Base-by-base conservation (phyloP, 2,329 filamentous ascomycete genomes). In the Plenodomus biglobosus region DNA sequence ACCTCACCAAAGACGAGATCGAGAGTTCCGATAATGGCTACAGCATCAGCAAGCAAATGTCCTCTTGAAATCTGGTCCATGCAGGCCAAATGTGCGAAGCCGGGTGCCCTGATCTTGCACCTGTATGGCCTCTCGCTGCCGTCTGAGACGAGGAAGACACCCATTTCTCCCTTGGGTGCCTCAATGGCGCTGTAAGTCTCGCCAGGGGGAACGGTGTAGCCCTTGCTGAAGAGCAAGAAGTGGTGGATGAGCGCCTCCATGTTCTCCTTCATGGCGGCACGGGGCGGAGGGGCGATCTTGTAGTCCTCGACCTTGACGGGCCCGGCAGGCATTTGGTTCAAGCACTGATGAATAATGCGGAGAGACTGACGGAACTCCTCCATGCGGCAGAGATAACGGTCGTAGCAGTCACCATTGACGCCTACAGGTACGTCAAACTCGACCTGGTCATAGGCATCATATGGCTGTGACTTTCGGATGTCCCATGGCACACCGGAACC, bases 81-180 rank as follows among this genome's bases (percentile, higher is more conserved):
- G 59, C 90, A 92, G 67, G 84, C 84, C 74, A 99, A 77, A 77
- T 99, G 95, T 56, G 94, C 94, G 69, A 99, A 99, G 54, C 94
- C 94, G 49, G 94, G 94, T 32, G 95, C 92, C 65, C 94, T 86
- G 65, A 99, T 96, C 80, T 96, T 95, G 77, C 94, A 96, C 68
- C 95, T 84, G 79, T 99, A 99, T 1, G 94, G 94, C 69, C 94
- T 82, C 82, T 99, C 94, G 71, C 86, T 94, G 56, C 94, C 94
- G 71, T 99, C 94, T 71, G 89, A 95, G 67, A 99, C 94, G 42
- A 99, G 78, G 73, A 88, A 99, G 38, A 99, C 94, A 73, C 88
- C 94, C 94, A 99, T 99, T 80, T 99, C 94, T 66, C 94, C 94
- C 86, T 99, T 99, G 52, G 94, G 94, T n/a, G 95, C 94, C 80